Percentiles rank a stretch among this genome's conserved stretches.
Evolutionary conservation across 768 basidiomycete genomes (phyloP).

Genomic region (Calvatia gigantea): DNA sequence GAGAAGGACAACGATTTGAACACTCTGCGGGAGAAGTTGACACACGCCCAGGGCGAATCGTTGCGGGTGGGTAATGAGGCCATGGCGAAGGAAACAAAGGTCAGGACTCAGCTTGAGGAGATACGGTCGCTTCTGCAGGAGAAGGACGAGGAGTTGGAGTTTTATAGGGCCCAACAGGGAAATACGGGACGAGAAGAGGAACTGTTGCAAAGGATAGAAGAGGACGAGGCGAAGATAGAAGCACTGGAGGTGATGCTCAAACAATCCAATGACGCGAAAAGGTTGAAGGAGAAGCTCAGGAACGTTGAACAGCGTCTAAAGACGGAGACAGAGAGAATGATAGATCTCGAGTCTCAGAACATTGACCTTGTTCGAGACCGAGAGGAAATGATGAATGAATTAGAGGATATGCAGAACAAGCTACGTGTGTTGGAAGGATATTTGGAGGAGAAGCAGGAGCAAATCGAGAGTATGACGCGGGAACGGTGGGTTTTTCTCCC

Average conservation of each 20-base stretch:
- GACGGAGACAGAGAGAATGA: constrained; percentile 36
- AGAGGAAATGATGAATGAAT: constrained; percentile 43
- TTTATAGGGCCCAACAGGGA: constrained; percentile 36
- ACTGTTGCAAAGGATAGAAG: constrained; percentile 63
- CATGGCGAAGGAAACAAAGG: constrained; percentile 46
- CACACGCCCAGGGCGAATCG: constrained; percentile 44
- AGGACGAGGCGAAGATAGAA: constrained; percentile 65
- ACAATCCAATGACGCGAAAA: constrained; percentile 34
- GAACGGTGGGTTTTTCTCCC: background rate
- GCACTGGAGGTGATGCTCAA: constrained; percentile 49
- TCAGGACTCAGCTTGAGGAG: constrained; percentile 40
- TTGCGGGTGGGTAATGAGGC: constrained; percentile 58
- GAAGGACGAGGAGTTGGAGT: constrained; percentile 57
- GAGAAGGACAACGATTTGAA: constrained; percentile 44
- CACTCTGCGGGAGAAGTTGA: constrained; percentile 42
- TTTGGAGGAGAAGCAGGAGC: constrained; percentile 23
- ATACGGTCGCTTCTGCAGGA: constrained; percentile 44
- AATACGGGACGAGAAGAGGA: constrained; percentile 54
- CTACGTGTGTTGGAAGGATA: constrained; percentile 22
- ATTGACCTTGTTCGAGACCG: constrained; percentile 50
- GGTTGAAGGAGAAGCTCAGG: constrained; percentile 38
- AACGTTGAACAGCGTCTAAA: constrained; percentile 35
- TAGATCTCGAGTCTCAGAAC: constrained; percentile 39
- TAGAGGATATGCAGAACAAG: constrained; percentile 34
- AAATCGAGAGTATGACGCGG: constrained; percentile 19